phyloP scores from a whole-genome alignment of 768 basidiomycete genomes.

The Kwoniella sp. region DNA sequence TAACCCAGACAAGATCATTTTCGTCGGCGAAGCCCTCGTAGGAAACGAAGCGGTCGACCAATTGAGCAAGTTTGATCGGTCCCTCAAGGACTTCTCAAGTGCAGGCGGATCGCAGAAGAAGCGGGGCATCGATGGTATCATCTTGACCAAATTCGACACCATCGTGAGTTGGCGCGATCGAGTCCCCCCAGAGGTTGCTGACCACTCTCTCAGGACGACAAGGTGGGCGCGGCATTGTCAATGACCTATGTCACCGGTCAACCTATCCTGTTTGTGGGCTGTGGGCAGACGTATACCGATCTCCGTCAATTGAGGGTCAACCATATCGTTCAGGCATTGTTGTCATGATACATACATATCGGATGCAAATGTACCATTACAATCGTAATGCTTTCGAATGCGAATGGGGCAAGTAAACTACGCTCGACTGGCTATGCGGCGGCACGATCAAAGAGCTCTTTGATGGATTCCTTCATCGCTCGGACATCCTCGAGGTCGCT shows the following conservation, averaged over 20 bases:
- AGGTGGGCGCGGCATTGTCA: conserved; percentile 90
- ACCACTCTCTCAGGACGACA: conserved; percentile 55
- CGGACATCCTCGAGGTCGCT: conserved; percentile 2
- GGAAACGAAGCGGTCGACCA: conserved; percentile 99
- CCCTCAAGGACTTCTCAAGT: conserved; percentile 84
- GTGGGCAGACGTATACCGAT: conserved; percentile 98
- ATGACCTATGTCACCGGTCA: conserved; percentile 99
- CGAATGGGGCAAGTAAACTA: too few relatives aligned
- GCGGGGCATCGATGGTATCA: conserved; percentile 95
- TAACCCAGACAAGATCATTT: conserved; percentile 93
- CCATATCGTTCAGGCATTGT: conserved; percentile 89
- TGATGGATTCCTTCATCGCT: too few relatives aligned
- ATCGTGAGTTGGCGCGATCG: conserved; percentile 60
- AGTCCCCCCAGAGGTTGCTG: background rate
- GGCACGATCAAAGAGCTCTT: too few relatives aligned
- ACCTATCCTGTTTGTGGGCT: conserved; percentile 96
- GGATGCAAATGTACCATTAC: background rate
- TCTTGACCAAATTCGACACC: conserved; percentile 98
- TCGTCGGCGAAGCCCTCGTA: conserved; percentile 95
- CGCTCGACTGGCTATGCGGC: too few relatives aligned
- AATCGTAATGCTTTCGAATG: too few relatives aligned
- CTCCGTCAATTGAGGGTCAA: conserved; percentile 80
- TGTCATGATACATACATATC: conserved; percentile 48
- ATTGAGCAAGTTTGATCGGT: conserved; percentile 90
- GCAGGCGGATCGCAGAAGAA: conserved; percentile 51